Evolutionary conservation across 2,329 filamentous ascomycete genomes (phyloP).

Genomic region (Zymoseptoria passerinii): DNA sequence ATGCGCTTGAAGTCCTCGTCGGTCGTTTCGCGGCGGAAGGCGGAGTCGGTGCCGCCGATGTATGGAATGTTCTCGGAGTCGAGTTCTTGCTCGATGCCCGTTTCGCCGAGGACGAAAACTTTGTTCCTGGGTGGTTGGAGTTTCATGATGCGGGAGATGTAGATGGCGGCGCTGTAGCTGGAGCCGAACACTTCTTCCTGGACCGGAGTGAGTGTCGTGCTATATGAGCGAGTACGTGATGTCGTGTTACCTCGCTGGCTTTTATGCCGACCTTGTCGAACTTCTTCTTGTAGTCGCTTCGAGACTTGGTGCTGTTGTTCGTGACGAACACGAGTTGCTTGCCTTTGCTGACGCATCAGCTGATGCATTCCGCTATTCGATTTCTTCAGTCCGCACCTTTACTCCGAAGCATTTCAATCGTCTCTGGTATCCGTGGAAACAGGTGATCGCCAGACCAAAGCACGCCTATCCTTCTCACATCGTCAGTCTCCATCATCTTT

Average conservation of each 20-base stretch:
- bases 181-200: constrained; percentile 92
- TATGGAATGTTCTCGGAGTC: constrained; percentile 67
- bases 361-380: not conserved
- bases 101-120: constrained; percentile 88
- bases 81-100: constrained; percentile 84
- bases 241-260: constrained; percentile 49
- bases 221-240: not conserved
- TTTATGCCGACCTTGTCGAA: constrained; percentile 74
- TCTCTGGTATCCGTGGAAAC: constrained; percentile 78
- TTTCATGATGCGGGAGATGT: constrained; percentile 86
- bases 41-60: constrained; percentile 78
- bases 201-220: not conserved
- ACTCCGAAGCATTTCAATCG: constrained; percentile 69
- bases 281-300: constrained; percentile 86
- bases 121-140: constrained; percentile 75
- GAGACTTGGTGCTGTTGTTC: constrained; percentile 97
- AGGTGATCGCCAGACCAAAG: constrained; percentile 92
- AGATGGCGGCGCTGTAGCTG: constrained; percentile 88
- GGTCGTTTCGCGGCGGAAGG: constrained; percentile 66
- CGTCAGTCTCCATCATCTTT: constrained; percentile 16
- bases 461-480: constrained; percentile 59
- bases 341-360: constrained; percentile 43
- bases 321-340: constrained; percentile 95
- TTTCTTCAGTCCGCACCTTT: constrained; percentile 52
- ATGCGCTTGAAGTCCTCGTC: constrained; percentile 73